These are phyloP conservation scores for Cryphonectria nitschkei DNA, from an alignment of 2,329 filamentous ascomycete species.

Conservation along the genomic window DNA sequence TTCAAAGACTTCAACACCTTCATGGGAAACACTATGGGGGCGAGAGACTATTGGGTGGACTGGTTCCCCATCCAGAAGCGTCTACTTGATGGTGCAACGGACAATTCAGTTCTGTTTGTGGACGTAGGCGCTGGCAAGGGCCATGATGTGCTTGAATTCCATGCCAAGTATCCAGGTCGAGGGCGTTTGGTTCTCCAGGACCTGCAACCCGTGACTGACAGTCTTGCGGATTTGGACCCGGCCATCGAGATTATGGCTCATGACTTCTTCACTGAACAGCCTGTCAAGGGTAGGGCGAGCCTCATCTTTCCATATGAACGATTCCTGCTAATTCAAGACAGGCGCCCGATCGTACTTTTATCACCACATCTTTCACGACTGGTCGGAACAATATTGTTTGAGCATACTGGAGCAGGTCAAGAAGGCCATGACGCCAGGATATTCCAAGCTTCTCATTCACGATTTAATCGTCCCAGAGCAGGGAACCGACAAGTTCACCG, in stretches of 20 bases:
- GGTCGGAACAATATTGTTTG: constrained; percentile 39
- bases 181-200: constrained; percentile 35
- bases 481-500: constrained; percentile 32
- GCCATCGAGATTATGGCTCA: constrained; percentile 38
- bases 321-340: neutral
- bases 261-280: constrained; percentile 42
- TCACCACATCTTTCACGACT: constrained; percentile 43
- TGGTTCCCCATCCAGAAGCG: constrained; percentile 34
- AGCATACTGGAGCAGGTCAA: constrained; percentile 38
- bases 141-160: constrained; percentile 31
- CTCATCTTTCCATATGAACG: neutral
- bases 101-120: constrained; percentile 32
- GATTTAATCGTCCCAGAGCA: constrained; percentile 40
- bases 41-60: constrained; percentile 29
- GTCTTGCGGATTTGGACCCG: constrained; percentile 31
- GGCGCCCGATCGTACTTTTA: constrained; percentile 39
- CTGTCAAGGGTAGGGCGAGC: constrained; percentile 38
- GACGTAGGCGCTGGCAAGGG: constrained; percentile 32
- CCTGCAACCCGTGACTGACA: constrained; percentile 25
- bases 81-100: constrained; percentile 33
- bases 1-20: constrained; percentile 35
- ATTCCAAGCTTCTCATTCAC: constrained; percentile 40
- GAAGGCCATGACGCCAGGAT: constrained; percentile 38
- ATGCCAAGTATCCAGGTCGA: constrained; percentile 14
- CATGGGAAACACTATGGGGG: constrained; percentile 38